Conservation (phyloP, 2,329 filamentous ascomycete genomes). For the Acrocalymma vagum region DNA sequence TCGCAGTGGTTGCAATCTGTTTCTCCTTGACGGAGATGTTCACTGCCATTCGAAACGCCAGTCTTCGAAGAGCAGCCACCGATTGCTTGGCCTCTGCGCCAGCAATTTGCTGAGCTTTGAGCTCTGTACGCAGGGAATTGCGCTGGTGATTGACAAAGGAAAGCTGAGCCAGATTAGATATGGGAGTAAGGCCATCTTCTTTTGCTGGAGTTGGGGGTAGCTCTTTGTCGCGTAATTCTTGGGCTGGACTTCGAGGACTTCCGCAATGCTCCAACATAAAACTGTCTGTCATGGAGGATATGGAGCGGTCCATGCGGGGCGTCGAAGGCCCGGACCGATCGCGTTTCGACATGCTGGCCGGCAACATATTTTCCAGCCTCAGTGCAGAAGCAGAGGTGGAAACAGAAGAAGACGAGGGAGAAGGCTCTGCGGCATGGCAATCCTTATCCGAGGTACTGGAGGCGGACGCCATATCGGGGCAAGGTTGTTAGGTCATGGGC, state of each 20-base stretch:
- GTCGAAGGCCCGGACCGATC: conserved; percentile 29
- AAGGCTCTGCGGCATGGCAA: conserved; percentile 27
- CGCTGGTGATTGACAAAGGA: conserved; percentile 46
- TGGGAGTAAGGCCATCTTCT: conserved; percentile 33
- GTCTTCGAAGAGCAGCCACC: conserved; percentile 42
- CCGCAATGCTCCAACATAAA: conserved; percentile 41
- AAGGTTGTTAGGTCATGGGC: conserved; percentile 21
- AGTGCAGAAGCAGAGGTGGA: too few species aligned
- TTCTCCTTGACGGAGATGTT: conserved; percentile 50
- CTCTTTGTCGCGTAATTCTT: too few species aligned
- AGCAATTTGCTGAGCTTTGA: conserved; percentile 43
- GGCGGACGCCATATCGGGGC: conserved; percentile 27
- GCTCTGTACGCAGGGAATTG: conserved; percentile 38
- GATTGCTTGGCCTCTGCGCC: conserved; percentile 44
- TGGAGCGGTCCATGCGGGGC: conserved; percentile 38
- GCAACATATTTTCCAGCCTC: conserved; percentile 40
- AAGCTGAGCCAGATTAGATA: conserved; percentile 48
- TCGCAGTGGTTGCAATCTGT: conserved; percentile 43
- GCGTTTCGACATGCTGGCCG: conserved; percentile 31
- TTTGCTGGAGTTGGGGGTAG: conserved; percentile 23
- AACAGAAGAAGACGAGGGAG: too few species aligned
- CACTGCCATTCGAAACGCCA: conserved; percentile 49
- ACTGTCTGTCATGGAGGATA: conserved; percentile 45
- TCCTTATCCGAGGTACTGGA: conserved; percentile 19
- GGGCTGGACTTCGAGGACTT: too few species aligned